Evolutionary conservation across 108 stramenopile genomes (phyloP).

Genomic region (Fistulifera pelliculosa): DNA sequence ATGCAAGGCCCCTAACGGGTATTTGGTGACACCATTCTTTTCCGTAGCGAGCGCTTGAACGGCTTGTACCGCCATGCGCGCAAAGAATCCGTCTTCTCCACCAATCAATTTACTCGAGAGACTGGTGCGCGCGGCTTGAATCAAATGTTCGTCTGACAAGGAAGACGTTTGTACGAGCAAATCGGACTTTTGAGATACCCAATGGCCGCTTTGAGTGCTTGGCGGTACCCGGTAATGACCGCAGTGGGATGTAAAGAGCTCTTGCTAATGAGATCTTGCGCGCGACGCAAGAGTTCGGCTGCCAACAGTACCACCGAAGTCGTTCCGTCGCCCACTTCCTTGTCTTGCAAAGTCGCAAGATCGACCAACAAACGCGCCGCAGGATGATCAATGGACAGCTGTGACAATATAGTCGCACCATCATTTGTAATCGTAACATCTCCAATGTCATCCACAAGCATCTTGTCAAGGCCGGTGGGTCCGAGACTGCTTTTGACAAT

Average conservation of each 20-base stretch:
- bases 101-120: conserved; percentile 98
- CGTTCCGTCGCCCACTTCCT: conserved; percentile 99
- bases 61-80: conserved; percentile 93
- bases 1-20: conserved; percentile 95
- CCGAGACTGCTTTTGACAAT: conserved; percentile 98
- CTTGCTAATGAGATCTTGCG: conserved; percentile 88
- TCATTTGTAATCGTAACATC: conserved; percentile 99
- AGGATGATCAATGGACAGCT: conserved; percentile 98
- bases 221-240: conserved; percentile 93
- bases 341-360: conserved; percentile 96
- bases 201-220: conserved; percentile 94
- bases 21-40: conserved; percentile 50
- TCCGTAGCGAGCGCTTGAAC: conserved; percentile 74
- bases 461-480: conserved; percentile 99
- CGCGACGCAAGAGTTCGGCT: conserved; percentile 91
- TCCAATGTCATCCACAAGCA: conserved; percentile 98
- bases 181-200: conserved; percentile 85
- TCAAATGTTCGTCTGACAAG: conserved; percentile 80
- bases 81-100: conserved; percentile 86
- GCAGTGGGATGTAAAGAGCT: conserved; percentile 96
- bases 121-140: conserved; percentile 92
- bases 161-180: conserved; percentile 80
- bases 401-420: conserved; percentile 97
- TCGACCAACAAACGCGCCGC: conserved; percentile 99
- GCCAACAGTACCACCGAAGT: conserved; percentile 97